Conservation (phyloP, 1,139 yeast species). For the Yamadazyma buinensis region DNA sequence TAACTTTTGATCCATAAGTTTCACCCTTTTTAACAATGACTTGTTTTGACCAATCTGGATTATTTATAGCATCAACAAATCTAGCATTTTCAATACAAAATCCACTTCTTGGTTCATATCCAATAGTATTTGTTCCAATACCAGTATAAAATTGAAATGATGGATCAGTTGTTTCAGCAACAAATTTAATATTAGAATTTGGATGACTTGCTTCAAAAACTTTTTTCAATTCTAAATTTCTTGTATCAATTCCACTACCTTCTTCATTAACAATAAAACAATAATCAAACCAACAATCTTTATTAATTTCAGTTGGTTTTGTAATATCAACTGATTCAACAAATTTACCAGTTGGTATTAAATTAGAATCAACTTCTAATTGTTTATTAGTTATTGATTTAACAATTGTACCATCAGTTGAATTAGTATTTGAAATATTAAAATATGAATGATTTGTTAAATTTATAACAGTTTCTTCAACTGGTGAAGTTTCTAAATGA, state of each 20-base stretch:
- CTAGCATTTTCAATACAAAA: constrained; percentile 65
- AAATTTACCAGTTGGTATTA: constrained; percentile 52
- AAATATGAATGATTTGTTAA: constrained; percentile 66
- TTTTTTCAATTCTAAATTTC: constrained; percentile 29
- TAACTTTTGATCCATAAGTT: constrained; percentile 50
- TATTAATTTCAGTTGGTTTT: constrained; percentile 20
- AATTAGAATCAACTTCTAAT: constrained; percentile 37
- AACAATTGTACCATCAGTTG: constrained; percentile 34
- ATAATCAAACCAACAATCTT: constrained; percentile 40
- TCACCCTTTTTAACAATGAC: constrained; percentile 53
- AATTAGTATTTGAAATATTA: constrained; percentile 29
- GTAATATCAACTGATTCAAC: constrained; percentile 21
- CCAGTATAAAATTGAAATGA: constrained; percentile 68
- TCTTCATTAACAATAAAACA: constrained; percentile 45
- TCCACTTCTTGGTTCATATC: constrained; percentile 48
- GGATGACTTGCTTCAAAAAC: constrained; percentile 50
- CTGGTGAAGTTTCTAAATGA: constrained; percentile 32
- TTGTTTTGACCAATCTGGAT: constrained; percentile 45
- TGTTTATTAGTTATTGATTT: constrained; percentile 23
- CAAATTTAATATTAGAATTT: constrained; percentile 37
- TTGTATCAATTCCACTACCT: constrained; percentile 37
- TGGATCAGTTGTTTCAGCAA: constrained; percentile 60
- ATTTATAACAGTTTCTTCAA: constrained; percentile 48
- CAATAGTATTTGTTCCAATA: constrained; percentile 41
- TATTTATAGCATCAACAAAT: constrained; percentile 54